phyloP scores from a whole-genome alignment of 805 yeast species.

The Candida sakaeoensis region DNA sequence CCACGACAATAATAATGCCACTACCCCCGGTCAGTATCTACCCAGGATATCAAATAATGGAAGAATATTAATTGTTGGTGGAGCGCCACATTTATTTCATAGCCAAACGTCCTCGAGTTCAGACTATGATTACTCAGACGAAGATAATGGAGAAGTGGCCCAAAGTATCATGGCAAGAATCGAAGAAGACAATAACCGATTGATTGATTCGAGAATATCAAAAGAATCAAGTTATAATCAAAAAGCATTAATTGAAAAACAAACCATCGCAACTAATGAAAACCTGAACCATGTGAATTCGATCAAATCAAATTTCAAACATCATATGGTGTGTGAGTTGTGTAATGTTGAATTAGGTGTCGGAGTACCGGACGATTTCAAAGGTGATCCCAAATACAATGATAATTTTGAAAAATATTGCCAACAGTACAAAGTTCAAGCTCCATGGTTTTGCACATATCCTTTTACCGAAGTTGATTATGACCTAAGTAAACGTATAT shows the following conservation, averaged over 20 bases:
- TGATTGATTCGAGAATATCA: constrained; percentile 28
- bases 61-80: neutral
- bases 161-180: constrained; percentile 36
- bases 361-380: constrained; percentile 59
- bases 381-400: constrained; percentile 30
- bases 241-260: constrained; percentile 26
- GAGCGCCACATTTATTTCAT: neutral
- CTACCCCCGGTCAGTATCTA: neutral
- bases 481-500: constrained; percentile 62
- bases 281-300: constrained; percentile 27
- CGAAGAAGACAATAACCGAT: constrained; percentile 37
- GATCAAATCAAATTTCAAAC: constrained; percentile 13
- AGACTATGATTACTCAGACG: constrained; percentile 1
- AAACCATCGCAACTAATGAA: constrained; percentile 20
- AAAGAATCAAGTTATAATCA: constrained; percentile 29
- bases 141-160: constrained; percentile 16
- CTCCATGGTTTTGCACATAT: constrained; percentile 62
- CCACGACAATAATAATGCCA: neutral
- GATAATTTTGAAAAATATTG: constrained; percentile 22
- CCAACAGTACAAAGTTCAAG: constrained; percentile 33
- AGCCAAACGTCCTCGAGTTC: neutral
- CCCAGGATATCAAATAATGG: neutral
- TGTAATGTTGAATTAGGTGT: constrained; percentile 74
- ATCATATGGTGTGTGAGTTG: constrained; percentile 43
- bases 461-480: constrained; percentile 52